These are phyloP conservation scores for Yamadazyma atmosphaerica DNA, from an alignment of 1,139 yeast genomes.

Conservation along the genomic window DNA sequence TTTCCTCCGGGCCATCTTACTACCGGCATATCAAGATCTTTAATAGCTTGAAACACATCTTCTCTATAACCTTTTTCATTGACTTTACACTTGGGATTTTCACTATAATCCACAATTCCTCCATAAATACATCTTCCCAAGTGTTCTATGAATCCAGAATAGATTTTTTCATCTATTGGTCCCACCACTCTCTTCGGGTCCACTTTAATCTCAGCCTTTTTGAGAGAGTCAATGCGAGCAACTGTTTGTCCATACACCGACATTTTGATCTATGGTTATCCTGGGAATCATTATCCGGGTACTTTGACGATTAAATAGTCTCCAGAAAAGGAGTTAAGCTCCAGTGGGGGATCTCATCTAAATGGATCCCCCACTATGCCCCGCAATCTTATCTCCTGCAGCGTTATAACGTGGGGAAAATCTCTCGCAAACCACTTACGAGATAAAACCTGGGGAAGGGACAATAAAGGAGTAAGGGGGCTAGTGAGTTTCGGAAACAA, in stretches of 20 bases:
- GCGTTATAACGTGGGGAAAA: no score
- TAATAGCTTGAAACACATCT: constrained; percentile 28
- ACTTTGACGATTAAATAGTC: not conserved
- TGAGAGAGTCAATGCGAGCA: constrained; percentile 9
- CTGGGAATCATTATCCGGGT: no score
- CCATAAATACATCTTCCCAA: constrained; percentile 35
- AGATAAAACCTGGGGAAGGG: no score
- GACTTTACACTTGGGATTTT: constrained; percentile 17
- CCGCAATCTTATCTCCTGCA: no score
- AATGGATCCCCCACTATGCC: no score
- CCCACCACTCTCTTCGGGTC: constrained; percentile 14
- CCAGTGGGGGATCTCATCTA: not conserved
- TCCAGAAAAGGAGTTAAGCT: not conserved
- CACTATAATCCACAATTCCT: constrained; percentile 28
- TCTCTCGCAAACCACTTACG: no score
- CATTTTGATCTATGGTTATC: constrained; percentile 8
- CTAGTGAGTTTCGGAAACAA: no score
- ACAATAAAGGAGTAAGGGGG: no score
- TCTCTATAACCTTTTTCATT: constrained; percentile 25
- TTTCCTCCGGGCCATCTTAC: constrained; percentile 37
- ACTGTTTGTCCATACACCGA: constrained; percentile 15
- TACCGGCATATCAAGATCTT: constrained; percentile 29
- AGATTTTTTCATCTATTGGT: constrained; percentile 24
- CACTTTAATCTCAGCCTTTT: constrained; percentile 10
- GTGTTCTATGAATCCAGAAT: constrained; percentile 33